Percentiles rank a stretch among this genome's conserved stretches.
Conservation (phyloP, 1,284 basidiomycete species). For the Trametes polyzona region DNA sequence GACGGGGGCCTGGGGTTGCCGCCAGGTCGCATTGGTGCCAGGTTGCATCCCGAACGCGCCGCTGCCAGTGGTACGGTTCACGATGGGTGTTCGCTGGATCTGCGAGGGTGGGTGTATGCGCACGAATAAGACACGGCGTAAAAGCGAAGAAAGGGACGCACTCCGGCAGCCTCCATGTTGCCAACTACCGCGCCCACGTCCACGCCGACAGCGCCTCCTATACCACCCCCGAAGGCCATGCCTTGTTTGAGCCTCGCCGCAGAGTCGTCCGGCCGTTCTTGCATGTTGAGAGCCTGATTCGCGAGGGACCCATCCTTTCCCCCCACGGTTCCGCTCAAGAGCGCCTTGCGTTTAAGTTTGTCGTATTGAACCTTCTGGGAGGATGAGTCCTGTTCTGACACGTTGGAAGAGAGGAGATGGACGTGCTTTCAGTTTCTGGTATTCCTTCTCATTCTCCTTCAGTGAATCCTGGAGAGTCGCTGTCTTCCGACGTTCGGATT, state of each 20-base stretch:
- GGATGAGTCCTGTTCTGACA: background rate
- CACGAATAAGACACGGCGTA: background rate
- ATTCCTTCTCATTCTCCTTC: conserved; percentile 81
- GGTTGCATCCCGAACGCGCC: conserved; percentile 22
- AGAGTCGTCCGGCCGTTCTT: conserved; percentile 23
- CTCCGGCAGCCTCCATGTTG: conserved; percentile 72
- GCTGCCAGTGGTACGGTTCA: conserved; percentile 47
- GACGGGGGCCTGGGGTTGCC: conserved; percentile 34
- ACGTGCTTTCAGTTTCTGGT: conserved; percentile 78
- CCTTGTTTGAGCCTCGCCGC: conserved; percentile 23
- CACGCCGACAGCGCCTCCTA: conserved; percentile 30
- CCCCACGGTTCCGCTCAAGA: conserved; percentile 48
- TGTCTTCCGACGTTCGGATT: conserved; percentile 73
- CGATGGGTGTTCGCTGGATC: conserved; percentile 77
- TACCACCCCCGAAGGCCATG: conserved; percentile 21
- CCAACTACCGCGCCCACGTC: conserved; percentile 62
- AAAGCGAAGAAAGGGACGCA: conserved; percentile 35
- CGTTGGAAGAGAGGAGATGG: no score
- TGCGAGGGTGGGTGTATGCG: conserved; percentile 30
- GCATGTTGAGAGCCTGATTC: conserved; percentile 17
- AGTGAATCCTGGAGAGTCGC: conserved; percentile 74
- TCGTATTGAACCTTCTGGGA: conserved; percentile 62
- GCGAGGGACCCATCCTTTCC: conserved; percentile 24
- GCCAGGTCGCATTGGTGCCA: conserved; percentile 12
- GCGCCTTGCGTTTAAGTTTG: conserved; percentile 77